These are phyloP conservation scores for Didymosphaeria variabile DNA, from an alignment of 2,329 filamentous ascomycete genomes.

Conservation along the genomic window DNA sequence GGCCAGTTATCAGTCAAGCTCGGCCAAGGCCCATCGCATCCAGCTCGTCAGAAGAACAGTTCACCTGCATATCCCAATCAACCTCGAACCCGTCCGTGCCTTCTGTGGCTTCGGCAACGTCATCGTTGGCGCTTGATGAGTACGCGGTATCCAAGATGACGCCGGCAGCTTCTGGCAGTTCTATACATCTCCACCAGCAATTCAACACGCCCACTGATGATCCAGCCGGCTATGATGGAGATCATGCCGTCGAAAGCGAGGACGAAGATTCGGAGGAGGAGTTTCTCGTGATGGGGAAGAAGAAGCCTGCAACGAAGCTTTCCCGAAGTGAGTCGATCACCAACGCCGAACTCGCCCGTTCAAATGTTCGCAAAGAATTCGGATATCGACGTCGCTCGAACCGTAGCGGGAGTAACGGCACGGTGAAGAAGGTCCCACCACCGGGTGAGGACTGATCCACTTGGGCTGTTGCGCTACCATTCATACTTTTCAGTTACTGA, in stretches of 20 bases:
- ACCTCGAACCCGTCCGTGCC: conserved; percentile 62
- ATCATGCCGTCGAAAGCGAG: conserved; percentile 53
- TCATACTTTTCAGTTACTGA: conserved; percentile 7
- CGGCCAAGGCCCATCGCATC: conserved; percentile 46
- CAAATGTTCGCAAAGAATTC: conserved; percentile 35
- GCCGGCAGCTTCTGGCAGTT: conserved; percentile 45
- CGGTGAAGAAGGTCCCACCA: conserved; percentile 58
- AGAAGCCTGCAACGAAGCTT: conserved; percentile 39
- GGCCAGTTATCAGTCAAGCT: conserved; percentile 26
- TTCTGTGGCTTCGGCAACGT: conserved; percentile 59
- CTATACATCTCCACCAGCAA: conserved; percentile 41
- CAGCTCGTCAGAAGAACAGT: conserved; percentile 59
- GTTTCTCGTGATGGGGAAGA: conserved; percentile 51
- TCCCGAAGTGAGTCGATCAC: conserved; percentile 50
- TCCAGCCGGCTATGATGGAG: conserved; percentile 51
- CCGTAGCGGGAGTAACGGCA: conserved; percentile 60
- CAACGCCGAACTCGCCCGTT: conserved; percentile 47
- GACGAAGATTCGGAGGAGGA: conserved; percentile 53
- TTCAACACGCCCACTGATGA: conserved; percentile 39
- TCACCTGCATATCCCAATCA: conserved; percentile 60
- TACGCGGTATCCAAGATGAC: conserved; percentile 34
- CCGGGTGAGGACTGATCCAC: conserved; percentile 24
- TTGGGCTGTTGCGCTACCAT: conserved; percentile 1
- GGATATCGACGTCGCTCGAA: conserved; percentile 50
- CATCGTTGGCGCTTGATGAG: conserved; percentile 53